A percentile compares a stretch with the other conserved stretches of the same genome.
Evolutionary conservation across 2,329 filamentous ascomycete species (phyloP).

Genomic region (Beauveria asiatica): DNA sequence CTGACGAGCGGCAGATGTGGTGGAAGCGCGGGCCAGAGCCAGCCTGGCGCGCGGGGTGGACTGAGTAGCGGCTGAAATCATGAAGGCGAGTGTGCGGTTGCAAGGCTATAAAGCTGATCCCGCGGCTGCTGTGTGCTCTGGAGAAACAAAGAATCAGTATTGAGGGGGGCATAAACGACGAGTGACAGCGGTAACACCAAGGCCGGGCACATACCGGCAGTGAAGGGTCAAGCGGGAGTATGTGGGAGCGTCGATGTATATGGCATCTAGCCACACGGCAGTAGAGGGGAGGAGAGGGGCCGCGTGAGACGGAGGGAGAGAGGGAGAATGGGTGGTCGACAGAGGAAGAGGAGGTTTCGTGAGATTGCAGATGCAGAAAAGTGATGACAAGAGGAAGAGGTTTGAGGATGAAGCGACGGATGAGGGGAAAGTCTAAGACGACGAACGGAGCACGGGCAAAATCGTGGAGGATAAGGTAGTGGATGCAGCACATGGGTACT

Average conservation of each 20-base stretch:
- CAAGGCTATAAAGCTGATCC: not conserved
- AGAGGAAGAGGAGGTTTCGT: not conserved
- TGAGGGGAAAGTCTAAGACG: constrained; percentile 9
- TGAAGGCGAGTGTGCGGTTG: not conserved
- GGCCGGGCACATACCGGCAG: not conserved
- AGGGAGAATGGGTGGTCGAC: not conserved
- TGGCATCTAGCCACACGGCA: constrained; percentile 2
- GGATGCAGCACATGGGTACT: not conserved
- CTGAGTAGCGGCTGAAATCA: constrained; percentile 6
- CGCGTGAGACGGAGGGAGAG: not conserved
- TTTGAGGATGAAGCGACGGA: not conserved
- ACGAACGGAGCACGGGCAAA: not conserved
- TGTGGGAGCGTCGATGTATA: not conserved
- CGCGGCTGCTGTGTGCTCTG: constrained; percentile 5
- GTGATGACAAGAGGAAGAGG: constrained; percentile 1
- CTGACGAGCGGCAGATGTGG: constrained; percentile 3
- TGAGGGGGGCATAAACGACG: not conserved
- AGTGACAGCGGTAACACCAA: not conserved
- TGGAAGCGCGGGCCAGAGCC: constrained; percentile 8
- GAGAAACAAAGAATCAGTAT: not conserved
- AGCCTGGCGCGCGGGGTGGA: constrained; percentile 11
- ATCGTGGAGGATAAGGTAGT: not conserved
- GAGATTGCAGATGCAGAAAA: not conserved
- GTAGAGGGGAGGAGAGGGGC: not conserved
- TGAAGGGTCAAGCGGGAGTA: constrained; percentile 1